A percentile compares a stretch with the other conserved stretches of the same genome.
Conservation (phyloP, 306 rosid genomes). For the Malus asiatica region DNA sequence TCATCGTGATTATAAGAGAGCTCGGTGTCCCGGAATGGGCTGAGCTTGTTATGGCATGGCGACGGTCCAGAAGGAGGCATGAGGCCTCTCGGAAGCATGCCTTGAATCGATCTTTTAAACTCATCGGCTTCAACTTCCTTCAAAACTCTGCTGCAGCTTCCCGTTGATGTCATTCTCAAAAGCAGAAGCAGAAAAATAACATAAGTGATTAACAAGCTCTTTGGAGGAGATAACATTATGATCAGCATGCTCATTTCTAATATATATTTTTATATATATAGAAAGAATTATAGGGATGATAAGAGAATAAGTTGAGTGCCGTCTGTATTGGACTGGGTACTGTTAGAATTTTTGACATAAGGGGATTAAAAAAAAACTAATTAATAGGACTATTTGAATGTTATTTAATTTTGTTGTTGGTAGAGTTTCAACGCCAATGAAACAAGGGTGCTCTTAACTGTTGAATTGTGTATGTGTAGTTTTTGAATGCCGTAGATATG, state of each 20-base stretch:
- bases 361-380: not conserved
- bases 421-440: not conserved
- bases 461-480: not conserved
- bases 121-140: not conserved
- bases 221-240: not conserved
- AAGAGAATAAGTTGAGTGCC: not conserved
- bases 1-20: slow-evolving; percentile 21
- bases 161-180: slow-evolving; percentile 19
- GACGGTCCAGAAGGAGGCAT: slow-evolving; percentile 81
- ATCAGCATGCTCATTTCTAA: not conserved
- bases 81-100: slow-evolving; percentile 49
- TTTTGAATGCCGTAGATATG: slow-evolving; percentile 5
- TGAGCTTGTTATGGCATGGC: slow-evolving; percentile 48
- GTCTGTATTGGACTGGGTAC: slow-evolving; percentile 9
- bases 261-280: not conserved
- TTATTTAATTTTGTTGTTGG: not conserved
- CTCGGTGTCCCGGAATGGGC: slow-evolving; percentile 24
- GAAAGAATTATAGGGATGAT: not conserved
- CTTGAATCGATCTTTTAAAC: slow-evolving; percentile 25
- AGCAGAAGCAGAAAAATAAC: slow-evolving; percentile 14
- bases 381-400: not conserved
- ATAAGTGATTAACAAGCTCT: not conserved
- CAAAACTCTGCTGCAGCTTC: slow-evolving; percentile 29
- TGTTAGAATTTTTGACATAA: not conserved
- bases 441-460: not conserved